phyloP scores from a whole-genome alignment of 1,139 yeast genomes.

The Entelexis paramagnoliae region DNA sequence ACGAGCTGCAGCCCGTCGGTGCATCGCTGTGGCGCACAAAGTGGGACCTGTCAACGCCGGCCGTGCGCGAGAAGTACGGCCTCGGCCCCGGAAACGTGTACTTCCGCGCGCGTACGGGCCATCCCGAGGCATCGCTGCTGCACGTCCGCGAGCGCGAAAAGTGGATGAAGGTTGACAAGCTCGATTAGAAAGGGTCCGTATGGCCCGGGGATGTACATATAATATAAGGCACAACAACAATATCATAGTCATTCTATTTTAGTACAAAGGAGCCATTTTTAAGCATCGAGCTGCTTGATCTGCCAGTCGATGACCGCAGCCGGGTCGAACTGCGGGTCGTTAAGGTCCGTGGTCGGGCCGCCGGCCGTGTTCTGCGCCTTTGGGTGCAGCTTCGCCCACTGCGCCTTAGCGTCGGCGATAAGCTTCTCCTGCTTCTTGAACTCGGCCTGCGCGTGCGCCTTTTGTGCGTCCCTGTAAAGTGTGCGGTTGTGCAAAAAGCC shows the following conservation, averaged over 20 bases:
- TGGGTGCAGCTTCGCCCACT: constrained; percentile 64
- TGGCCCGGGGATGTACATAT: not conserved
- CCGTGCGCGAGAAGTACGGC: constrained; percentile 60
- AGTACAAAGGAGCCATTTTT: not conserved
- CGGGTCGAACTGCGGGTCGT: constrained; percentile 83
- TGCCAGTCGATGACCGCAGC: constrained; percentile 38
- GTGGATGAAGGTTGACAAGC: constrained; percentile 22
- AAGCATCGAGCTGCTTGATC: constrained; percentile 25
- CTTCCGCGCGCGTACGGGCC: constrained; percentile 25
- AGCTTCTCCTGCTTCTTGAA: constrained; percentile 62
- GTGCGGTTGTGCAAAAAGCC: constrained; percentile 79
- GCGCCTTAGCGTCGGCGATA: constrained; percentile 79
- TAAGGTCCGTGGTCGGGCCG: constrained; percentile 50
- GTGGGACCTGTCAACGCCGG: constrained; percentile 67
- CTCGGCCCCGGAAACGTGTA: constrained; percentile 62
- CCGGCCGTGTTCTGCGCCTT: constrained; percentile 31
- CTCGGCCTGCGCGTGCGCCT: constrained; percentile 48
- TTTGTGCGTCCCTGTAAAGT: constrained; percentile 51
- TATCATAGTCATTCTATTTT: constrained; percentile 1
- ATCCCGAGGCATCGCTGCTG: constrained; percentile 24
- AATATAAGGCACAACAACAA: not conserved
- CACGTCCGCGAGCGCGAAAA: constrained; percentile 24
- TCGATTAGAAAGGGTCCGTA: not conserved
- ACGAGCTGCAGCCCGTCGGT: constrained; percentile 64
- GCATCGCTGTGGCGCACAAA: constrained; percentile 86